These are phyloP conservation scores for Calonectria montana DNA, from an alignment of 2,329 filamentous ascomycete genomes.

Conservation along the genomic window DNA sequence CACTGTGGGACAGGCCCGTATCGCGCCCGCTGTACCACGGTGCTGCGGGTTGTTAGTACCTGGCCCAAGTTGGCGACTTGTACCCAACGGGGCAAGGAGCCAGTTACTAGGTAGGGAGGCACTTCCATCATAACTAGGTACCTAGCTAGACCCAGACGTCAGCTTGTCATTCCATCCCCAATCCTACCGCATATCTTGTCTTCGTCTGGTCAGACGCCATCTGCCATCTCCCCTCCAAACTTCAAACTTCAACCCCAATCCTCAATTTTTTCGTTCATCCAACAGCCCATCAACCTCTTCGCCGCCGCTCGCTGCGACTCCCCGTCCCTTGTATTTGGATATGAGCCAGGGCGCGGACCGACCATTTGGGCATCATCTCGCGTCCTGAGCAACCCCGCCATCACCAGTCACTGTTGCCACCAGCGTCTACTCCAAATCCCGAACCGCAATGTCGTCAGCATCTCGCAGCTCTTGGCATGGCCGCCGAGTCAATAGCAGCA, in stretches of 20 bases:
- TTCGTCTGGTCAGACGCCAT: constrained; percentile 18
- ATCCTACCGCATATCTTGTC: constrained; percentile 22
- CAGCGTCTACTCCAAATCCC: constrained; percentile 17
- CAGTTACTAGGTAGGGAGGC: constrained; percentile 2
- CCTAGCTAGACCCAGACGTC: constrained; percentile 14
- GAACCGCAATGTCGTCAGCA: constrained; percentile 60
- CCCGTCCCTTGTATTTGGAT: constrained; percentile 33
- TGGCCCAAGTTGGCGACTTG: not conserved
- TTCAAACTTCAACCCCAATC: not conserved
- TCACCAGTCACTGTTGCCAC: constrained; percentile 4
- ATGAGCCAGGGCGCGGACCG: constrained; percentile 45
- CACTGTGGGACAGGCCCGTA: not conserved
- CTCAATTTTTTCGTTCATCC: constrained; percentile 5
- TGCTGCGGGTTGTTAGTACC: not conserved
- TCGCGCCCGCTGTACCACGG: constrained; percentile 6
- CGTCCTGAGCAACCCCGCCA: constrained; percentile 41
- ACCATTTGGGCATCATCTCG: constrained; percentile 44
- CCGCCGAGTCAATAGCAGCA: constrained; percentile 59
- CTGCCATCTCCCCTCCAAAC: constrained; percentile 4
- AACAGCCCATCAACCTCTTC: constrained; percentile 16
- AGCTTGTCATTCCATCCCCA: constrained; percentile 24
- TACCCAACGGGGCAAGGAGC: constrained; percentile 4
- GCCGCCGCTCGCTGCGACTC: constrained; percentile 21
- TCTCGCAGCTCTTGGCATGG: constrained; percentile 61
- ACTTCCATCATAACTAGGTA: constrained; percentile 6